phyloP scores from a whole-genome alignment of 345 rosid species.

The Firmiana major region DNA sequence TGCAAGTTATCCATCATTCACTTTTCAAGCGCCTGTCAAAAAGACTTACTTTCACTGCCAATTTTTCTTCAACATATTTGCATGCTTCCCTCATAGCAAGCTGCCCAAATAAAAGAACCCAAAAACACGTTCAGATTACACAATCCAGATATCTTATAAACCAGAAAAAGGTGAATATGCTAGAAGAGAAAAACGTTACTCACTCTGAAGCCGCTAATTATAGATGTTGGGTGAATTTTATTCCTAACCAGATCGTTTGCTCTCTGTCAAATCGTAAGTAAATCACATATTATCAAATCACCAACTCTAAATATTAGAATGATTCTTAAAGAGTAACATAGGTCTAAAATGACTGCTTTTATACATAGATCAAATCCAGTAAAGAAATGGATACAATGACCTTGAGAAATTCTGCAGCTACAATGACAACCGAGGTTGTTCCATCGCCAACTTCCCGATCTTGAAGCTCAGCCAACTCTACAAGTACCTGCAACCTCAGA shows the following conservation, averaged over 20 bases:
- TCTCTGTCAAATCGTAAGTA: conserved; percentile 48
- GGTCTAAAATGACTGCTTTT: not conserved
- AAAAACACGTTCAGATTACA: not conserved
- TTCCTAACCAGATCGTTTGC: conserved; percentile 96
- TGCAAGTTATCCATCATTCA: not conserved
- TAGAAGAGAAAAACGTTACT: conserved; percentile 18
- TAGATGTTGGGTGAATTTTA: conserved; percentile 96
- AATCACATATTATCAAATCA: conserved; percentile 6
- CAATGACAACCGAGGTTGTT: conserved; percentile 91
- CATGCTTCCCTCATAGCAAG: conserved; percentile 99
- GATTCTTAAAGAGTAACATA: not conserved
- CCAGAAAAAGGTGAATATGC: not conserved
- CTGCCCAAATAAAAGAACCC: conserved; percentile 35
- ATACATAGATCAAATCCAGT: not conserved
- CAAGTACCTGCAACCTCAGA: conserved; percentile 61
- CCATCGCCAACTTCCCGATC: conserved; percentile 98
- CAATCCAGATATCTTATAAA: not conserved
- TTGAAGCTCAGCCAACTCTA: conserved; percentile 97
- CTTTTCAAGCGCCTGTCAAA: not conserved
- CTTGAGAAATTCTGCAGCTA: conserved; percentile 88
- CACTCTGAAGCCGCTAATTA: conserved; percentile 91
- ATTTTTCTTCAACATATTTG: conserved; percentile 85
- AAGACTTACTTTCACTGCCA: conserved; percentile 68
- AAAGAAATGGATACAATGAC: conserved; percentile 26
- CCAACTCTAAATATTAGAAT: not conserved